Conservation (phyloP, 192 early-diverging fungal genomes). For the Coemansia sp. region DNA sequence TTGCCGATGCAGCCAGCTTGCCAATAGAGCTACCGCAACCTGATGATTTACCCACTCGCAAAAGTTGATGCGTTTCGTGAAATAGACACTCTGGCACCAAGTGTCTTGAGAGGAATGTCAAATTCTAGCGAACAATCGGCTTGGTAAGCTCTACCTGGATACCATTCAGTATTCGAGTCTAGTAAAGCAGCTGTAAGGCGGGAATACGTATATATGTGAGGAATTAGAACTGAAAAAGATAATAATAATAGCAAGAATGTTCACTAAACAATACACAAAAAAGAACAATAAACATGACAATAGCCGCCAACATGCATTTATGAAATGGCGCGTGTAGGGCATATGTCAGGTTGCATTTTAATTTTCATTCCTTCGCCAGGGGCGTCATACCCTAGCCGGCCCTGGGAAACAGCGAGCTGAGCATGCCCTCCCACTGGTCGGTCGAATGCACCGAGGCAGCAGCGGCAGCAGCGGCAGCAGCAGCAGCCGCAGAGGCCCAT, state of each 20-base stretch:
- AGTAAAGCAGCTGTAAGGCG: not conserved
- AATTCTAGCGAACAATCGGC: not conserved
- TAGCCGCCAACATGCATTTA: conserved; percentile 3
- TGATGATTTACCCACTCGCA: conserved; percentile 2
- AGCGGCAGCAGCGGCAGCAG: not conserved
- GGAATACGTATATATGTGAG: not conserved
- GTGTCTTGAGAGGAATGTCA: not conserved
- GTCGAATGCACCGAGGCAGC: conserved; percentile 1
- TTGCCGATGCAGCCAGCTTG: not conserved
- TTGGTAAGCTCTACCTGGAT: not conserved
- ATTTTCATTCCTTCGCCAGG: conserved; percentile 4
- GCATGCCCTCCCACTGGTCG: conserved; percentile 14
- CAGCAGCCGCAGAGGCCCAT: conserved; percentile 2
- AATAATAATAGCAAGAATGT: not conserved
- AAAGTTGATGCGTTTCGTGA: not conserved
- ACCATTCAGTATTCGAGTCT: too few species aligned
- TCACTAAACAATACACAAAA: not conserved
- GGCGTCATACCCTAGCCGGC: conserved; percentile 8
- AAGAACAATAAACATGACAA: conserved; percentile 1
- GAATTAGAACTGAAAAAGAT: not conserved
- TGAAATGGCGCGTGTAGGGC: conserved; percentile 7
- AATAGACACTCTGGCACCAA: not conserved
- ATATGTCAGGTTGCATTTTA: conserved; percentile 6
- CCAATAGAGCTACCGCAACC: not conserved
- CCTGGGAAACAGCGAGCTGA: conserved; percentile 23